Conservation (phyloP, 306 rosid genomes). For the Sicyos baderoa region DNA sequence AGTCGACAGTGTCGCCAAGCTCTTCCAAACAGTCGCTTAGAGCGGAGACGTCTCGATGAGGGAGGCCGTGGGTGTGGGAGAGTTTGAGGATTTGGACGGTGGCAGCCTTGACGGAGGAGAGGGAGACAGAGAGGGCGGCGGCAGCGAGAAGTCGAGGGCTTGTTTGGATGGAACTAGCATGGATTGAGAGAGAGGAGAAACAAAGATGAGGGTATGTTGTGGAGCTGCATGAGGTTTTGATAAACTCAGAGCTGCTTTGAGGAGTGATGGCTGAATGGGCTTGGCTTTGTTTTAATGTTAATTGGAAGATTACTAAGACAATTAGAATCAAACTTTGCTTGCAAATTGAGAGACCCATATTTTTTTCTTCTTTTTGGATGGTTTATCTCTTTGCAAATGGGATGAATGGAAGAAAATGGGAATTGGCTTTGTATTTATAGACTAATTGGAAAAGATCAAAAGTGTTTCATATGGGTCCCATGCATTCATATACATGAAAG, state of each 20-base stretch:
- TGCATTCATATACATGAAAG: neutral
- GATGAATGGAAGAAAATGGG: neutral
- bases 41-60: conserved; percentile 22
- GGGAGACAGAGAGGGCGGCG: conserved; percentile 53
- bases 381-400: neutral
- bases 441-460: neutral
- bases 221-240: conserved; percentile 51
- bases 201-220: conserved; percentile 67
- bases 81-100: conserved; percentile 27
- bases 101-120: conserved; percentile 41
- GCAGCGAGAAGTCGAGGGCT: conserved; percentile 38
- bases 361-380: neutral
- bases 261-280: conserved; percentile 10
- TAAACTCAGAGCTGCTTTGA: conserved; percentile 33
- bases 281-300: neutral
- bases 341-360: neutral
- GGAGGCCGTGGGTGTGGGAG: conserved; percentile 21
- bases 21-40: conserved; percentile 67
- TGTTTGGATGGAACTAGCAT: conserved; percentile 43
- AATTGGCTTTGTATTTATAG: neutral
- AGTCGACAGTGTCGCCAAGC: conserved; percentile 46
- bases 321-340: conserved; percentile 6
- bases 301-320: neutral
- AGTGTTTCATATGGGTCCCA: neutral
- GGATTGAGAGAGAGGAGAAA: conserved; percentile 40